These are phyloP conservation scores for Canariomyces notabilis DNA, from an alignment of 2,329 filamentous ascomycete species.

Conservation along the genomic window DNA sequence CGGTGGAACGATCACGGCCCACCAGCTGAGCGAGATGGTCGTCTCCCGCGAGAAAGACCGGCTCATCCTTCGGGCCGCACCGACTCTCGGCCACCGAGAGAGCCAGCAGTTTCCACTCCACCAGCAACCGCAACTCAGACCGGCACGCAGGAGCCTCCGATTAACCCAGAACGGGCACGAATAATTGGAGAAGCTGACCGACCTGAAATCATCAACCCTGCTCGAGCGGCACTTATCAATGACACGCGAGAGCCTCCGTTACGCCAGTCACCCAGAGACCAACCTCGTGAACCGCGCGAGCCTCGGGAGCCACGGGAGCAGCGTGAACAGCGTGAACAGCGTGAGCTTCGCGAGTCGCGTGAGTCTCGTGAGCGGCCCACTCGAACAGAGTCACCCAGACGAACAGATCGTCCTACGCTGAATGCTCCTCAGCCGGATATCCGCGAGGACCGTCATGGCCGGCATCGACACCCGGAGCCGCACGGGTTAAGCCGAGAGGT, in stretches of 20 bases:
- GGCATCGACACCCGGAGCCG: constrained; percentile 37
- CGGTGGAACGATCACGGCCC: constrained; percentile 33
- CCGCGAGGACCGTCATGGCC: constrained; percentile 45
- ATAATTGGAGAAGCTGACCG: constrained; percentile 31
- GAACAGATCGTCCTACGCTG: constrained; percentile 33
- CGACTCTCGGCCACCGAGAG: constrained; percentile 24
- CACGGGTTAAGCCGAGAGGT: constrained; percentile 29
- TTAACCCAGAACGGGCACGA: constrained; percentile 53
- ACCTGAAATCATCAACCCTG: constrained; percentile 43
- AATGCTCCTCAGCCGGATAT: constrained; percentile 35
- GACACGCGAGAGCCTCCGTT: constrained; percentile 34
- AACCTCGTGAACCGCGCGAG: constrained; percentile 25
- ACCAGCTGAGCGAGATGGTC: constrained; percentile 28
- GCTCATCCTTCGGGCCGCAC: constrained; percentile 19
- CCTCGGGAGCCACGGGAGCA: constrained; percentile 44
- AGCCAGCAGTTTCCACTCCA: constrained; percentile 21
- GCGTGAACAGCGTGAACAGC: constrained; percentile 40
- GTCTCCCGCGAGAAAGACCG: constrained; percentile 37
- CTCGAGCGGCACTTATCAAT: constrained; percentile 42
- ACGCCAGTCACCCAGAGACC: constrained; percentile 38
- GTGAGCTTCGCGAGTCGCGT: constrained; percentile 21
- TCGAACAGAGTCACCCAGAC: constrained; percentile 47
- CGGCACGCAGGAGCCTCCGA: constrained; percentile 40
- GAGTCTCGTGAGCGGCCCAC: constrained; percentile 32
- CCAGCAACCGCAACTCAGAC: constrained; percentile 29